Percentiles rank a stretch among this genome's conserved stretches.
Evolutionary conservation across 305 asterid genomes (phyloP).

Genomic region (Nicotiana rustica): DNA sequence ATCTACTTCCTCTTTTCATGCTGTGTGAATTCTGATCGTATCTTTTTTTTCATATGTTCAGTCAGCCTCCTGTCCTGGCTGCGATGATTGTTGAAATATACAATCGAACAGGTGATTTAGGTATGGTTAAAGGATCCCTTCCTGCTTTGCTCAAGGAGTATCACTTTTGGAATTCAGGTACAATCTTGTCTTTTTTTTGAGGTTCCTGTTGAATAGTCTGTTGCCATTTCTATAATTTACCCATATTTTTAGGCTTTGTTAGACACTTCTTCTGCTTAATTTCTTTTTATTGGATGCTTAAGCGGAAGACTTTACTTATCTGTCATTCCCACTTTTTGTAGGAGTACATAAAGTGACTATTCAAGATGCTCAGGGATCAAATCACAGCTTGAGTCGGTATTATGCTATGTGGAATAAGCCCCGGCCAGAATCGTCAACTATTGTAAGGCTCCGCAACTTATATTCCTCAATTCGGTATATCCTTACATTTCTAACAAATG

Average conservation of each 20-base stretch:
- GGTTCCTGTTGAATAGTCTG: background rate
- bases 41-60: slow-evolving; percentile 43
- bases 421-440: slow-evolving; percentile 86
- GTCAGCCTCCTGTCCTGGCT: slow-evolving; percentile 93
- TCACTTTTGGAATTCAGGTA: slow-evolving; percentile 87
- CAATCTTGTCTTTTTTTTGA: background rate
- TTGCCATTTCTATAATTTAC: background rate
- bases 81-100: slow-evolving; percentile 82
- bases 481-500: background rate
- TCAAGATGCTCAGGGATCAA: slow-evolving; percentile 66
- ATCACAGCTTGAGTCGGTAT: slow-evolving; percentile 67
- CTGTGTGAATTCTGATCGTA: slow-evolving; percentile 32
- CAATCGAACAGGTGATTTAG: slow-evolving; percentile 60
- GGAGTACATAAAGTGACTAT: slow-evolving; percentile 80
- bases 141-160: slow-evolving; percentile 81
- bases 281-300: background rate
- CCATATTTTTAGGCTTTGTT: background rate
- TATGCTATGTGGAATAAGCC: slow-evolving; percentile 92
- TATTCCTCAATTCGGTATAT: background rate
- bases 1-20: background rate
- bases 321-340: slow-evolving; percentile 32
- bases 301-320: background rate
- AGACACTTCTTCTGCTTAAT: background rate
- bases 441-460: slow-evolving; percentile 50
- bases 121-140: slow-evolving; percentile 59